Evolutionary conservation across 2,329 filamentous ascomycete species (phyloP).

Genomic region (Fusarium tanahbumbuense): DNA sequence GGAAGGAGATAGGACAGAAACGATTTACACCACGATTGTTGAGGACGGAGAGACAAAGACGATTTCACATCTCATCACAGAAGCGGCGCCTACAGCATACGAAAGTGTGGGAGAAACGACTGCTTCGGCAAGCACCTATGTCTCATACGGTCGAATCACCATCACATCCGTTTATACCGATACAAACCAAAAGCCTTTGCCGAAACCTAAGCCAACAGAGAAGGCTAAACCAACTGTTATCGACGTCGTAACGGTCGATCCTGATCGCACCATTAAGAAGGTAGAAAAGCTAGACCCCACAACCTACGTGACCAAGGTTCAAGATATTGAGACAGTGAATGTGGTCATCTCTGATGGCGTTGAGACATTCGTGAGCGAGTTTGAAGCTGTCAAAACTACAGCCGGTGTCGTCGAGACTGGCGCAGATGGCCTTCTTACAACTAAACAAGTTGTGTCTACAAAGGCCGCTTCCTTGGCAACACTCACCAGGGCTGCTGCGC

Average conservation of each 20-base stretch:
- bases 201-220: conserved; percentile 8
- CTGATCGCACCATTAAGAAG: conserved; percentile 40
- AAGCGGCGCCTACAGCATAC: conserved; percentile 19
- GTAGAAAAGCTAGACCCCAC: conserved; percentile 39
- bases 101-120: conserved; percentile 40
- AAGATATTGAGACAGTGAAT: conserved; percentile 30
- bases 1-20: conserved; percentile 7
- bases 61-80: conserved; percentile 13
- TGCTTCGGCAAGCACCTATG: conserved; percentile 40
- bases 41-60: conserved; percentile 28
- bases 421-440: conserved; percentile 24
- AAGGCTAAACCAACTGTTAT: conserved; percentile 39
- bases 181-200: conserved; percentile 21
- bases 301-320: conserved; percentile 36
- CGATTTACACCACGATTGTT: conserved; percentile 22
- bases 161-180: conserved; percentile 42
- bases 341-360: conserved; percentile 26
- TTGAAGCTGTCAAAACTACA: conserved; percentile 27
- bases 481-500: conserved; percentile 20
- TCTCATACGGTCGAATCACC: conserved; percentile 41
- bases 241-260: conserved; percentile 37
- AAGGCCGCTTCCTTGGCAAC: conserved; percentile 27
- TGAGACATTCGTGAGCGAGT: conserved; percentile 30
- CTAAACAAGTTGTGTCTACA: conserved; percentile 29
- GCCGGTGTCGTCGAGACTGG: conserved; percentile 25